Base-by-base conservation (phyloP, 148 eudicot species). In the Silene uniflora region DNA sequence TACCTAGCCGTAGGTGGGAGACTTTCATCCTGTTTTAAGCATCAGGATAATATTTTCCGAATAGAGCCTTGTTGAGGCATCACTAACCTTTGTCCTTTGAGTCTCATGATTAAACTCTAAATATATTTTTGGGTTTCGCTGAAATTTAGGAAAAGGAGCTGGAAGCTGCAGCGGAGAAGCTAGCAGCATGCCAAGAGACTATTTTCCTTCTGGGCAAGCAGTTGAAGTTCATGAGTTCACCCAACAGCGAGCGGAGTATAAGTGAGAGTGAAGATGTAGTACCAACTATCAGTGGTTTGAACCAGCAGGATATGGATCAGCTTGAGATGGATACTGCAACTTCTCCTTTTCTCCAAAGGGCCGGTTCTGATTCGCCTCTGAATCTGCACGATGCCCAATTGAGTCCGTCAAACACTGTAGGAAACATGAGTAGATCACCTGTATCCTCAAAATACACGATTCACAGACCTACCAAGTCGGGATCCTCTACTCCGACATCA, bases 151-250 rank as follows among this genome's bases (percentile, higher is more conserved):
- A 90, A 69, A 90, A 77, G 47, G 97, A 95, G 56, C 55, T 95
- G 65, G 85, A 87, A n/a, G 96, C 91, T 77, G 98, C 98, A 39
- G 90, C 96, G 71, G 96, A 89, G 85, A 89, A 87, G 91, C 84
- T 93, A 47, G 92, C 91, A 18, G 98, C 87, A 81, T 93, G 96
- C 82, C 98, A 93, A 80, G 96, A 93, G 75, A 93, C 91, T 73
- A 91, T 93, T 77, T 85, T 81, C 77, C 92, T 91, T 60, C 93
- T 93, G 8, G 91, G 96, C 39, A 91, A 88, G 79, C 93, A 91
- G 73, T 81, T 93, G 70, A 91, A 89, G 46, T 61, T 87, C 10
- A 59, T 93, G 63, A 86, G 82, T n/a, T 87, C 91, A 19, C 87
- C 89, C 59, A 76, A 32, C 64, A 74, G 65, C 11, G 84, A 78